Base-by-base conservation (phyloP, 2,329 filamentous ascomycete genomes). In the Colletotrichum sp. region DNA sequence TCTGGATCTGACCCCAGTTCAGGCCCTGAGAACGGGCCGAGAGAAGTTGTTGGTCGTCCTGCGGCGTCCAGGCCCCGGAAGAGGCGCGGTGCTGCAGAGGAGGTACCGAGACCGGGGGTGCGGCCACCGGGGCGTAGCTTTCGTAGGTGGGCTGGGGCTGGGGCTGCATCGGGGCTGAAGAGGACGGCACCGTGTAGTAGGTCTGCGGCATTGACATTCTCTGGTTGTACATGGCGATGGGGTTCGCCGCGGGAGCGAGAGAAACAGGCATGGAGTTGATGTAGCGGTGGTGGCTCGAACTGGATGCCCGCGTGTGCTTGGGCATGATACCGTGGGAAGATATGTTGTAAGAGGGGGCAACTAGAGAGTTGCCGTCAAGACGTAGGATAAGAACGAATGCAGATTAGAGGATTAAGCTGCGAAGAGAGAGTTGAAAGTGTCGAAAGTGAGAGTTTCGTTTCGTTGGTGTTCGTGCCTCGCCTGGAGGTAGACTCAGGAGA, bases 1-100 rank as follows among this genome's bases (percentile, higher is more conserved):
- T 89, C 80, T 95, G 93, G 82, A 98, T 97, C 80, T 95, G 93
- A 70, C 91, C 90, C 95, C 95, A 98, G 85, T 96, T 96, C 83
- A 96, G 90, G 28, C 94, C 94, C 80, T 93, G 91, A 64, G 93
- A 91, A 69, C 95, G 91, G 18, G 95, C 94, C 59, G 88, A 86
- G 77, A 96, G 88, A 59, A 98, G 90, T 49, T 91, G 91, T 80
- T 94, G 90, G 84, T 98, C 95, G 79, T 97, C 95, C 64, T 92
- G 89, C 2, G 90, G 87, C 36, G 91, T 93, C 95, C 95, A 98
- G 1, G 93, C 92, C 10, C 91, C 91, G 1, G 91, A 92, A 39
- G 91, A 91, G 28, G 91, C 87, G 64, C 92, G 89, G 78, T 90
- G 86, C 44, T 87, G 87, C 59, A 85, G 82, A 5, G 85, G 81